Evolutionary conservation across 2,329 filamentous ascomycete species (phyloP), one percentile per base, ranked within the genome.

Genomic region (Calonectria crousiana): DNA sequence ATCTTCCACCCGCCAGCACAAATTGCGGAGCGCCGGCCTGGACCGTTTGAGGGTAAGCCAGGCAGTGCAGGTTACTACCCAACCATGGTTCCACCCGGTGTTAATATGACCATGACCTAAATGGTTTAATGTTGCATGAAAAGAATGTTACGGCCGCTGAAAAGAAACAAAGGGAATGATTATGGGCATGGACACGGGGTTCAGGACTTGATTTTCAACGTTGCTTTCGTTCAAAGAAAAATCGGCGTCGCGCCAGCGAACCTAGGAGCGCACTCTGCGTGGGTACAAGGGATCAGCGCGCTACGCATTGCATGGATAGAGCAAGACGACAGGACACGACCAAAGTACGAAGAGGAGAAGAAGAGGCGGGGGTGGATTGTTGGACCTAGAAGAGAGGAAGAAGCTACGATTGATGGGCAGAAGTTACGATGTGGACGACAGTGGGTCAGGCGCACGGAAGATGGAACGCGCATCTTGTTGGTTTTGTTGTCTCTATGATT

Each of bases 1-100:
- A 82, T 90, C 53, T 87, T 88, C 76, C 86, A 88, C 62, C 83
- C 87, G 0, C 85, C 86, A 0, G 78, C 83, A 34, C 77, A 83
- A 78, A 58, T 89, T 64, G 79, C 78, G 58, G 82, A 82, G 47
- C 81, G 81, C 23, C 85, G 84, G 34, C 79, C 89, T 74, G 87
- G 87, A 20, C 86, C 88, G 13, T 91, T 89, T 75, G 89, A 91
- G 68, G 88, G 88, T 71, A 91, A 90, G 78, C 53, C 87, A 13
- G 87, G 83, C 53, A 90, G 89, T 6, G 83, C 82, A 28, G 89
- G 89, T 18, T 90, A 89, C 76, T 92, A 91, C 74, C 90, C 90
- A 2, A 88, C 86, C 8, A 83, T 87, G 76, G 81, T 89, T 36
- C 84, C 87, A 9, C 86, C 88, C 0, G 86, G 87, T 34, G 86